A percentile compares a stretch with the other conserved stretches of the same genome.
These are phyloP conservation scores for Castanea crenata DNA, from an alignment of 306 rosid genomes.

Conservation along the genomic window DNA sequence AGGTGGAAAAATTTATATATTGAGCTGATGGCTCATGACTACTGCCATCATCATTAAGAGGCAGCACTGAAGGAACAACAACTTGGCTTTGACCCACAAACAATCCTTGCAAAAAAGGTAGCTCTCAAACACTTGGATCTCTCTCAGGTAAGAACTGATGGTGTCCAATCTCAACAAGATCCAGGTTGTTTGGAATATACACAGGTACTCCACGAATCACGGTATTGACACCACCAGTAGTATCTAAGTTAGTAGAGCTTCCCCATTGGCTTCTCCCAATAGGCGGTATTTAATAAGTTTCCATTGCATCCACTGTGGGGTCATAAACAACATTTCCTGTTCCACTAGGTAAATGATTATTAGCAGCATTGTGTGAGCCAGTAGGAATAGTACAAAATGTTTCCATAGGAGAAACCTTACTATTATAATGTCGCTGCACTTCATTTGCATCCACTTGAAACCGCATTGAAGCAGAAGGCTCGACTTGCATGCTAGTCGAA, in stretches of 20 bases:
- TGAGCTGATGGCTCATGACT: slow-evolving; percentile 29
- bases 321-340: slow-evolving; percentile 32
- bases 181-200: slow-evolving; percentile 23
- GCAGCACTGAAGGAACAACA: slow-evolving; percentile 25
- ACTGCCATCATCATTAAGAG: slow-evolving; percentile 17
- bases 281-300: slow-evolving; percentile 22
- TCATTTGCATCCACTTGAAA: slow-evolving; percentile 24
- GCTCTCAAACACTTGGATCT: slow-evolving; percentile 37
- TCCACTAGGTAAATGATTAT: slow-evolving; percentile 35
- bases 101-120: slow-evolving; percentile 44
- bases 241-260: slow-evolving; percentile 38
- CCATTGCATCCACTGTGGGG: slow-evolving; percentile 39
- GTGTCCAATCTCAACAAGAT: slow-evolving; percentile 37
- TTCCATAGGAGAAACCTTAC: slow-evolving; percentile 15
- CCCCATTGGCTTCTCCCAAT: slow-evolving; percentile 31
- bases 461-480: slow-evolving; percentile 24
- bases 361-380: slow-evolving; percentile 31
- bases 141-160: slow-evolving; percentile 27
- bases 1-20: slow-evolving; percentile 19
- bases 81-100: slow-evolving; percentile 46
- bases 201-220: slow-evolving; percentile 27
- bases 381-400: slow-evolving; percentile 28
- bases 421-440: slow-evolving; percentile 21
- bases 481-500: slow-evolving; percentile 28
- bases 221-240: slow-evolving; percentile 26